Evolutionary conservation across 2,329 filamentous ascomycete species (phyloP), one percentile per base, ranked within the genome.

Genomic region (Penicillium sp.): DNA sequence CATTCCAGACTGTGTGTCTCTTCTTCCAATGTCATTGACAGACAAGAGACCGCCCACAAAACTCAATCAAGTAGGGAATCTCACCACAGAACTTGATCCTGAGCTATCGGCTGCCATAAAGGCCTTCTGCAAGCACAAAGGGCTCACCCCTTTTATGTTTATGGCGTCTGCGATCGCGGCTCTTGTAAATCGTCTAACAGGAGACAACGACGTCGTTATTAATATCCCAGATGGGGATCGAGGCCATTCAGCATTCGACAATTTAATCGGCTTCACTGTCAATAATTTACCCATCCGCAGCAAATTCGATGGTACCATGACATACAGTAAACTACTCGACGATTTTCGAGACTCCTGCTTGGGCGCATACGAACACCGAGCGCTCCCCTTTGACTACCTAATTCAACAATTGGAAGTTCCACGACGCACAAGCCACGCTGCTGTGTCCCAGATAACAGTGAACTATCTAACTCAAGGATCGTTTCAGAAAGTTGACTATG

Each of bases 111-210:
- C 33, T 4, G 14, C 20, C 16, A 42, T 53, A n/a, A 53, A 53
- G 24, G 35, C 24, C 11, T 53, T 53, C 40, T 53, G 50, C 50
- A 53, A 53, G 38, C 35, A 26, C n/a, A 42, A 45, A 20, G 50
- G n/a, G 24, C 21, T 53, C 18, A 53, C 50, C 5, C 50, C 50
- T 6, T 53, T 53, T 35, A 53, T 53, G 50, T 53, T 53, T 28
- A 53, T 53, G 35, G 38, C 50, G 20, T 20, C 50, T n/a, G n/a
- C 33, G 16, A 18, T 53, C 16, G 26, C 33, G 12, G 23, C 38
- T 26, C 38, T 53, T 9, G 16, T 53, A n/a, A 42, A 38, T 38
- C 50, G 50, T 18, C 50, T 53, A 3, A 53, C 23, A 9, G 50
- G 50, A 9, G 50, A 53, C 28, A 12, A 45, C 24, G 50, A 53